Conservation (phyloP, 2,329 filamentous ascomycete genomes). For the Fusarium floridanum region DNA sequence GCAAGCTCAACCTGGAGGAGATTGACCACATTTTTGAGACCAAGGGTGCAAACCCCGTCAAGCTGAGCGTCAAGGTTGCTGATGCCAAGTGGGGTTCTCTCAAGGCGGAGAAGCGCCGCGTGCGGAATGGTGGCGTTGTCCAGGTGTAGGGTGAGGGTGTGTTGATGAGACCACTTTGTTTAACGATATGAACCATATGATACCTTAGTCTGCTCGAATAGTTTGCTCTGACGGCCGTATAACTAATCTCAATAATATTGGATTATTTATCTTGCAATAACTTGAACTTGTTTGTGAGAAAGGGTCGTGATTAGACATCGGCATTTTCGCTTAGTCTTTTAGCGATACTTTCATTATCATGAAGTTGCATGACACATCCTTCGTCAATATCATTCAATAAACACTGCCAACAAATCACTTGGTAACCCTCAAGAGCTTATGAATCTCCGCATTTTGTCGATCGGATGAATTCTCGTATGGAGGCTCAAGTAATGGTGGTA, state of each 20-base stretch:
- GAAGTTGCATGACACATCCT: neutral
- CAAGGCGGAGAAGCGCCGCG: conserved; percentile 25
- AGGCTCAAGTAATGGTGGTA: neutral
- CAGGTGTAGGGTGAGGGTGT: neutral
- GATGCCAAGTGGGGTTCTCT: conserved; percentile 29
- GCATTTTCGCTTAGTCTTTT: neutral
- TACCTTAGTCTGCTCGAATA: neutral
- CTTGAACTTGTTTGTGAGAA: neutral
- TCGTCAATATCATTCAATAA: neutral
- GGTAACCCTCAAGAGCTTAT: neutral
- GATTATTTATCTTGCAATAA: neutral
- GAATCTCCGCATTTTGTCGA: neutral
- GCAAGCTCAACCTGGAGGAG: conserved; percentile 40
- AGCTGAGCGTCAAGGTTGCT: conserved; percentile 29
- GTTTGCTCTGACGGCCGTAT: neutral
- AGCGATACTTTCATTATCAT: too few species aligned
- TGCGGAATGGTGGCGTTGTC: neutral
- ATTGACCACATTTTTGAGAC: conserved; percentile 45
- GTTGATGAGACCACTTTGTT: neutral
- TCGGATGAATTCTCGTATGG: neutral
- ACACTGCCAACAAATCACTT: neutral
- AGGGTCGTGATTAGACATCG: too few species aligned
- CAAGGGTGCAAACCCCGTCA: conserved; percentile 21
- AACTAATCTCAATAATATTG: neutral
- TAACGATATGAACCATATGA: neutral